Percentiles rank a stretch among this genome's conserved stretches.
Conservation (phyloP, 2,329 filamentous ascomycete species). For the Cryphonectria naterciae region DNA sequence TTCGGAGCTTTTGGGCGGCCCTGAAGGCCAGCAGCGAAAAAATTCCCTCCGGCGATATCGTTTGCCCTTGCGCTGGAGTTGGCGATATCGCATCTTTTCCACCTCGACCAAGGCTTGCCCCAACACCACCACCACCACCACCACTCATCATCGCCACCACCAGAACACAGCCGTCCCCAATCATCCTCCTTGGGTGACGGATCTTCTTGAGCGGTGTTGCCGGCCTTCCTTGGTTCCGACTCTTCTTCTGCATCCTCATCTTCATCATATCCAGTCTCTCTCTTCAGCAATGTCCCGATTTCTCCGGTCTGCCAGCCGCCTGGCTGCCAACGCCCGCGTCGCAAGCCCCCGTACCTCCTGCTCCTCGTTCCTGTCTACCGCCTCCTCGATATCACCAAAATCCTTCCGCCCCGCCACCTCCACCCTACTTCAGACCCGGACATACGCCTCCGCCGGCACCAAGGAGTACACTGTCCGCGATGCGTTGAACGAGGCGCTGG, state of each 20-base stretch:
- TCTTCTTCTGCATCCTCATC: not conserved
- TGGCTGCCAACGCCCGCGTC: slow-evolving; percentile 44
- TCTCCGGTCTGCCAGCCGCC: slow-evolving; percentile 48
- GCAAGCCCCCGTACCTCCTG: slow-evolving; percentile 32
- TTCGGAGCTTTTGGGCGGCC: slow-evolving; percentile 22
- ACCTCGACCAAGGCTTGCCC: not conserved
- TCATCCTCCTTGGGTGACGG: slow-evolving; percentile 5
- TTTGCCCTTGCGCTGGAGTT: not conserved
- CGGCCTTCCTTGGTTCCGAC: not conserved
- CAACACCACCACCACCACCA: not conserved
- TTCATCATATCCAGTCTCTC: slow-evolving; percentile 24
- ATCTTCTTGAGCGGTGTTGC: not conserved
- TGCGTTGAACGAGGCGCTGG: slow-evolving; percentile 95
- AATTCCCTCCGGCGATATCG: slow-evolving; percentile 25
- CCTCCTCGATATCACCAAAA: slow-evolving; percentile 30
- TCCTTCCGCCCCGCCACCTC: slow-evolving; percentile 32
- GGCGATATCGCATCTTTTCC: slow-evolving; percentile 14
- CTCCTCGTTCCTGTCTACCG: slow-evolving; percentile 33
- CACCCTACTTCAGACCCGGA: slow-evolving; percentile 52
- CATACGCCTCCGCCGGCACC: slow-evolving; percentile 63
- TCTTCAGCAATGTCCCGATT: slow-evolving; percentile 48
- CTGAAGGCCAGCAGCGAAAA: slow-evolving; percentile 14
- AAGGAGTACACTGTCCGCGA: slow-evolving; percentile 98
- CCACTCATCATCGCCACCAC: not conserved
- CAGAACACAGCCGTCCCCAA: slow-evolving; percentile 4